Evolutionary conservation across 768 basidiomycete species (phyloP), one percentile per base, ranked within the genome.

Genomic region (Mycena olivaceomarginata): DNA sequence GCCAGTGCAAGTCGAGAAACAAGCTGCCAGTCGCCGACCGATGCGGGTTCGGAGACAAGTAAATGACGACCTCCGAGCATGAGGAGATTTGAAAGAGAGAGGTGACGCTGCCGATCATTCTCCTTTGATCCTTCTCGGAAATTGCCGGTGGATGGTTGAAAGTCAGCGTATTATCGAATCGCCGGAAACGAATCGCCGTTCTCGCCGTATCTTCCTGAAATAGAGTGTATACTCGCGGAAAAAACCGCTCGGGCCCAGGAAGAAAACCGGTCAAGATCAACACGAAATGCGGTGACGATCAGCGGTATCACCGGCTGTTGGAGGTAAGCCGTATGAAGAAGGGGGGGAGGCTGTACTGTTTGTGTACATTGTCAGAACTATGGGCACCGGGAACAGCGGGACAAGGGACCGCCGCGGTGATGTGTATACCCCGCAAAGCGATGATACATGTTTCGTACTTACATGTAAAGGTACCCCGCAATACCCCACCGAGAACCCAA

Each of bases 261-360:
- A 39, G 59, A 60, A 60, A 37, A 16, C 59, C 31, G 59, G 59
- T 16, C n/a, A 15, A 13, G 59, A 60, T 39, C 59, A 57, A 12
- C 25, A 20, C 12, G 12, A 16, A 31, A 37, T 39, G 59, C 59
- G 31, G 59, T 60, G 59, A 60, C 59, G 59, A 60, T 60, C 59
- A 60, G 16, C 59, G 59, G 31, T 39, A 60, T 60, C 59, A 60
- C 59, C 59, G 59, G 59, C 56, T 25, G 11, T 57, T 57, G 56
- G 37, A 60, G 39, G 59, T 60, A 57, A 57, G 12, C 56, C 53
- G 5, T 60, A 39, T 39, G 31, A 39, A 60, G 59, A n/a, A n/a
- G 31, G 59, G 59, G n/a, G 37, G 59, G 37, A 39, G 59, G 59
- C 59, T 37, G 59, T 60, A 39, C 59, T n/a, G 11, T 53, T 53